Evolutionary conservation across 2,329 filamentous ascomycete species (phyloP).

Genomic region (Alternaria triticimaculans): DNA sequence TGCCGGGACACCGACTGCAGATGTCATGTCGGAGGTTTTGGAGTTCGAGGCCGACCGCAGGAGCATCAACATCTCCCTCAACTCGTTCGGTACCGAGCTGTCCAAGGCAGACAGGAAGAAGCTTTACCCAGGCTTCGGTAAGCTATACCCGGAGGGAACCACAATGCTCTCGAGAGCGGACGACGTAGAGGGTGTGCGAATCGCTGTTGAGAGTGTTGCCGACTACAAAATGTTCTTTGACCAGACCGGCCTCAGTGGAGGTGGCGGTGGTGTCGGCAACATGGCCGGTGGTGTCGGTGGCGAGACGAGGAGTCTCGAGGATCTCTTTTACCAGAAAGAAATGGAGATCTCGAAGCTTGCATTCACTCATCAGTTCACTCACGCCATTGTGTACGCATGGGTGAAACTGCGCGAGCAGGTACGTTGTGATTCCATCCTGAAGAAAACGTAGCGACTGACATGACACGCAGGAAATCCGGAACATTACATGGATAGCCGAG

Average conservation of each 20-base stretch:
- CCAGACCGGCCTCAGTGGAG: constrained; percentile 79
- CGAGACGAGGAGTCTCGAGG: constrained; percentile 90
- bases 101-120: constrained; percentile 94
- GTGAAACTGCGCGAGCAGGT: constrained; percentile 97
- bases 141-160: constrained; percentile 90
- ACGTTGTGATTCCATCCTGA: constrained; percentile 45
- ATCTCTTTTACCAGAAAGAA: constrained; percentile 99
- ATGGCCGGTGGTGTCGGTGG: constrained; percentile 80
- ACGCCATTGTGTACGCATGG: constrained; percentile 95
- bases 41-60: constrained; percentile 96
- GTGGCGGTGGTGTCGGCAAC: constrained; percentile 77
- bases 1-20: constrained; percentile 83
- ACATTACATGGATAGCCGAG: constrained; percentile 99
- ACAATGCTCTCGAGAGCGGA: constrained; percentile 94
- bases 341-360: constrained; percentile 97
- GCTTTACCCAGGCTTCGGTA: constrained; percentile 91
- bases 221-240: constrained; percentile 98
- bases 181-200: constrained; percentile 88
- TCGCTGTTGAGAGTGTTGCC: constrained; percentile 89
- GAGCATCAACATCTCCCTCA: constrained; percentile 98
- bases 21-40: constrained; percentile 94
- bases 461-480: constrained; percentile 83
- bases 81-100: constrained; percentile 96
- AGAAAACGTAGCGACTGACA: constrained; percentile 19
- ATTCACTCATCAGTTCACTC: constrained; percentile 95